A percentile compares a stretch with the other conserved stretches of the same genome.
Evolutionary conservation across 441 rosid species (phyloP).

Genomic region (Croton setiger): DNA sequence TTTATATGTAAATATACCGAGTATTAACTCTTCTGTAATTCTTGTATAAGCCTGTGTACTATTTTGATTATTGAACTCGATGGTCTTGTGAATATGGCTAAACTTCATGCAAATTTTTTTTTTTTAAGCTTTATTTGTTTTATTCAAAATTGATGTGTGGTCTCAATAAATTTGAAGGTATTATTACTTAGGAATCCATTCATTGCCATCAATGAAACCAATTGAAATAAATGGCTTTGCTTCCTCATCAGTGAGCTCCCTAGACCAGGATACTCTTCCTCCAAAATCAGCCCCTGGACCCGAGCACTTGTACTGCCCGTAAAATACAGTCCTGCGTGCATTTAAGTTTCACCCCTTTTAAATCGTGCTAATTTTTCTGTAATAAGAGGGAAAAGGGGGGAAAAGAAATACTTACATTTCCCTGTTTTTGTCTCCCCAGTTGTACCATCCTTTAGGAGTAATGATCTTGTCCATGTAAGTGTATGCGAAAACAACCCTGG

Average conservation of each 20-base stretch:
- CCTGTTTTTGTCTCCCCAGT: constrained; percentile 57
- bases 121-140: background rate
- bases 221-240: constrained; percentile 43
- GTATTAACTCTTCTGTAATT: background rate
- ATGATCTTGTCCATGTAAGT: constrained; percentile 54
- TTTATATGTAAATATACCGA: constrained; percentile 8
- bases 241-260: constrained; percentile 45
- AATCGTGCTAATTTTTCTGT: background rate
- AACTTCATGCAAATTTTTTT: background rate
- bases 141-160: background rate
- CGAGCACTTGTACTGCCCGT: constrained; percentile 45
- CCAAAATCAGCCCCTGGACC: constrained; percentile 48
- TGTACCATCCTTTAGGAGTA: constrained; percentile 50
- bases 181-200: constrained; percentile 34
- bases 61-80: no score
- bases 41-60: background rate
- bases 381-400: background rate
- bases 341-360: no score
- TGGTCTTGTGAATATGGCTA: no score
- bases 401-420: constrained; percentile 28
- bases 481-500: constrained; percentile 50
- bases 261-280: constrained; percentile 45
- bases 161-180: background rate
- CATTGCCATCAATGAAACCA: constrained; percentile 40
- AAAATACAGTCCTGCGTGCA: constrained; percentile 52